Evolutionary conservation across 2,329 filamentous ascomycete species (phyloP), one percentile per base, ranked within the genome.

Genomic region (Capronia epimyces): DNA sequence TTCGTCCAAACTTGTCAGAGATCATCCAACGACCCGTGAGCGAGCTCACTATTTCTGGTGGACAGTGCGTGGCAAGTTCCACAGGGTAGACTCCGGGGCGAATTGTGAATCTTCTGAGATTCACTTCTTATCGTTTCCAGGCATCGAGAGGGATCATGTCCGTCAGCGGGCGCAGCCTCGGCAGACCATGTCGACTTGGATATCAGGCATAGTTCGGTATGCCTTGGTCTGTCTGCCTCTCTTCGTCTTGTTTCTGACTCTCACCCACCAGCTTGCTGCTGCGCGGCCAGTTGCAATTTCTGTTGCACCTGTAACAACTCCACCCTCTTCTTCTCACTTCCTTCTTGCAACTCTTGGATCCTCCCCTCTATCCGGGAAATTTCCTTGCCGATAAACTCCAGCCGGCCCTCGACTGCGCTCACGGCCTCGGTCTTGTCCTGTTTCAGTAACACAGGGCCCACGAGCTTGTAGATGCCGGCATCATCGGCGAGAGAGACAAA

Each of bases 401-500:
- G 69, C 20, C 93, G 82, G 16, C 88, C 88, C 62, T 94, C 89
- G 15, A 98, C 93, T 0, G 89, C 90, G 75, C 87, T 86, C 59
- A 89, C 83, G 0, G 93, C 93, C 67, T 98, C 93, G 1, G 81
- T 74, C 69, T 87, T 90, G 51, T 97, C 93, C 70, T 98, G 93
- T 76, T 97, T 96, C 64, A 98, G 71, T 31, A 98, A 74, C 5
- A 97, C 87, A 0, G 93, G 93, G 0, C 93, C 93, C 41, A 95
- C 83, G 36, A 96, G 81, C 72, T 97, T 98, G 80, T 95, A 98
- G 69, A 98, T 95, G 58, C 83, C 88, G 64, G 94, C 86, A 61
- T 85, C 86, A 31, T 90, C 84, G 62, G 83, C 80, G 52, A 97
- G 76, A 47, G 79, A 77, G 34, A 81, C 77, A 68, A 97, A 97